phyloP scores from a whole-genome alignment of 257 asterid species.

The Przewalskia tangutica region DNA sequence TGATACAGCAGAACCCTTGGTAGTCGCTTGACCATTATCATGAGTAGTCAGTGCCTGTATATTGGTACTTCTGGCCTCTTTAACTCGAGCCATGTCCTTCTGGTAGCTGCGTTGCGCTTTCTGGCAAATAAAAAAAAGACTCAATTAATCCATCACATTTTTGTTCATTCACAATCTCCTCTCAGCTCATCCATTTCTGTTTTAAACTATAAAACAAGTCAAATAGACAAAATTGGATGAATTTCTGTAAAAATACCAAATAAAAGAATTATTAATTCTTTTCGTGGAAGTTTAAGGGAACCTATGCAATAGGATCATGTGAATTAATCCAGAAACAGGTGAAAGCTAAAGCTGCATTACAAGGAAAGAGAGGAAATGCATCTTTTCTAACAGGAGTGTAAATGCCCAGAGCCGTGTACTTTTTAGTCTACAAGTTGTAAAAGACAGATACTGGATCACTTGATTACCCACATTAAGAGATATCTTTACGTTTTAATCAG shows the following conservation, averaged over 20 bases:
- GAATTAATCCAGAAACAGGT: neutral
- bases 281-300: neutral
- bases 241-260: neutral
- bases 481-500: neutral
- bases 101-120: constrained; percentile 92
- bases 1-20: constrained; percentile 40
- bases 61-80: constrained; percentile 62
- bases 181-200: neutral
- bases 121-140: constrained; percentile 27
- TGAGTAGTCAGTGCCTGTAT: constrained; percentile 38
- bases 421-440: neutral
- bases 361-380: neutral
- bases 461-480: neutral
- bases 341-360: neutral
- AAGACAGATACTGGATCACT: neutral
- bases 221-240: neutral
- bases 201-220: neutral
- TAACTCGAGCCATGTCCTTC: constrained; percentile 67
- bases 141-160: neutral
- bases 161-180: neutral
- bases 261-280: neutral
- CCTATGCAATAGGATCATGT: neutral
- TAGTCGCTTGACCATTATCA: constrained; percentile 30
- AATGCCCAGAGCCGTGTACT: neutral
- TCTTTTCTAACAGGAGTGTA: neutral